Evolutionary conservation across 805 yeast species (phyloP), one percentile per base, ranked within the genome.

Genomic region (Cyberlindnera xylosilytica): DNA sequence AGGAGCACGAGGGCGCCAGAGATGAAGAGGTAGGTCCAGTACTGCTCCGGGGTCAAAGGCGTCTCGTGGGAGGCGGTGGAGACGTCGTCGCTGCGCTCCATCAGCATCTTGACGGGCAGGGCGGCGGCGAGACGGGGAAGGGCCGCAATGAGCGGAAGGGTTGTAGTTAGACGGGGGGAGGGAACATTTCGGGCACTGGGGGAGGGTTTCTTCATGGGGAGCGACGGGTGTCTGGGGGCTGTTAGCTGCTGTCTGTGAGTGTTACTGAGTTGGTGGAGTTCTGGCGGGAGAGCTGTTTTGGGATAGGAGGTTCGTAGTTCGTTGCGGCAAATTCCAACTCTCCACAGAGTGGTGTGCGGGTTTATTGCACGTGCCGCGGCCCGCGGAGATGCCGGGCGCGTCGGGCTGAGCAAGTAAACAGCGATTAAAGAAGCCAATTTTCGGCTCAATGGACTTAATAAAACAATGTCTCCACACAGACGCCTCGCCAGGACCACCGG

Each of bases 1-100:
- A 84, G 69, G 27, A 87, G 56, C 1, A 87, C 95, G 19, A 87
- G 69, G 18, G 68, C 50, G 6, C 74, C 71, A 1, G 93, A 82
- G 12, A 82, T 68, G 38, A 46, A 12, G 15, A 58, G 46, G 34
- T 58, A 56, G n/a, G 51, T 41, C 57, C 60, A 58, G 37, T 49
- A 56, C 39, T 56, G 51, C 23, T 53, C 36, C 1, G 51, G 18
- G 1, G 57, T 47, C n/a, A 57, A 20, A 1, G 46, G 44, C 7
- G 32, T 15, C 15, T 44, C 46, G 10, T 27, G 36, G 8, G 41
- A 6, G 3, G 34, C 26, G 3, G 41, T 24, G 17, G 8, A 23
- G 27, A 9, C 24, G 2, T n/a, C 36, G 18, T 32, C 49, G 1
- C 26, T 43, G n/a, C 43, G 26, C 17, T 36, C 24, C n/a, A 41